Percentiles rank a stretch among this genome's conserved stretches.
These are phyloP conservation scores for Cytospora schulzeri DNA, from an alignment of 2,329 filamentous ascomycete species.

Conservation along the genomic window DNA sequence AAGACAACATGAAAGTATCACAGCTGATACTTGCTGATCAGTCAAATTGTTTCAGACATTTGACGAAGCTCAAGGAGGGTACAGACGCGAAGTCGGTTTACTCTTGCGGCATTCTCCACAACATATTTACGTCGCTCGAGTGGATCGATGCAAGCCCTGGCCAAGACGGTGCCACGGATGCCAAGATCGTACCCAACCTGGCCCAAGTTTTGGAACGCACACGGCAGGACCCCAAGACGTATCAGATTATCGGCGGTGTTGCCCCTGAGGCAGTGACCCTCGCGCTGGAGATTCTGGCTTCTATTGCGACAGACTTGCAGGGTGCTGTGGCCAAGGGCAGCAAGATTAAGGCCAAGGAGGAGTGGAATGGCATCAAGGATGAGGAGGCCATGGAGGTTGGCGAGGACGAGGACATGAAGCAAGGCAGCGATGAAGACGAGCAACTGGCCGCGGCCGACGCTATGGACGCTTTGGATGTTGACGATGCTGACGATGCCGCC, in stretches of 20 bases:
- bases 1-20: constrained; percentile 59
- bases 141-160: constrained; percentile 56
- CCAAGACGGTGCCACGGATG: constrained; percentile 52
- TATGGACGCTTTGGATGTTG: constrained; percentile 43
- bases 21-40: constrained; percentile 55
- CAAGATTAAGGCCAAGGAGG: constrained; percentile 41
- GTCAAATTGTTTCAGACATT: constrained; percentile 49
- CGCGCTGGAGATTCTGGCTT: constrained; percentile 64
- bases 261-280: constrained; percentile 53
- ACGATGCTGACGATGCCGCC: constrained; percentile 33
- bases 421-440: constrained; percentile 20
- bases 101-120: constrained; percentile 64
- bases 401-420: constrained; percentile 30
- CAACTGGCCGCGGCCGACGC: constrained; percentile 30
- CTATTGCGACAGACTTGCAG: constrained; percentile 63
- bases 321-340: constrained; percentile 51
- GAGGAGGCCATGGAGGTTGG: constrained; percentile 43
- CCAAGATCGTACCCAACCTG: constrained; percentile 50
- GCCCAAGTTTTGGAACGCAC: constrained; percentile 42
- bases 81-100: constrained; percentile 54
- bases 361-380: constrained; percentile 45
- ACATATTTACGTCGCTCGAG: constrained; percentile 57
- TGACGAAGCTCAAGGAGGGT: constrained; percentile 52
- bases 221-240: constrained; percentile 31
- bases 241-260: constrained; percentile 37